Percentiles rank a stretch among this genome's conserved stretches.
Conservation (phyloP, 129 eudicot species). For the sunflower (Helianthus annuus) region HanXRQr2.0-SUNRISE NC_035446.2:77081159-77081658, state of each 20-base stretch:
- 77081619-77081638: no score
- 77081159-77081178: neutral
- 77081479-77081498: neutral
- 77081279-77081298: conserved; percentile 36
- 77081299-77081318: conserved; percentile 47
- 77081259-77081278: conserved; percentile 41
- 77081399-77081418: conserved; percentile 1
- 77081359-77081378: conserved; percentile 29
- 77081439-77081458: conserved; percentile 3
- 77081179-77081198: neutral
- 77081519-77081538: neutral
- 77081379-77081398: conserved; percentile 23
- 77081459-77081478: neutral
- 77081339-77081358: conserved; percentile 36
- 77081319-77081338: conserved; percentile 38
- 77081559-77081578: no score
- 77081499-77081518: neutral
- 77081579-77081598: no score
- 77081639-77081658: no score
- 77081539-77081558: no score
- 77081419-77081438: conserved; percentile 30
- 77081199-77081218: no score
- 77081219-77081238: conserved; percentile 3
- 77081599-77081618: no score
- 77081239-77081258: conserved; percentile 19